Conservation (phyloP, 257 asterid genomes). For the Ajuga chamaepitys region DNA sequence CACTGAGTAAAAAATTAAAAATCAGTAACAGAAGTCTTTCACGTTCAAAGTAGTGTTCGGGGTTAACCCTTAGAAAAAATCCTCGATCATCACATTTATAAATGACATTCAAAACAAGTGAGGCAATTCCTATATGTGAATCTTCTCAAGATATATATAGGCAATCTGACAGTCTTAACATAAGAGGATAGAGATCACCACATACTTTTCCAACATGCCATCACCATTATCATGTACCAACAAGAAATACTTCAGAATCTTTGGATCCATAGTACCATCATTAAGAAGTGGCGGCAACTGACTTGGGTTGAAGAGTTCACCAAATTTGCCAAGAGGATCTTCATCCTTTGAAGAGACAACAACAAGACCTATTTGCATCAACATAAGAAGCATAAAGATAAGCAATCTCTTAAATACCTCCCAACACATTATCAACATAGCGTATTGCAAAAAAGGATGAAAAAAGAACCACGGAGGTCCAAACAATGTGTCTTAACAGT, state of each 20-base stretch:
- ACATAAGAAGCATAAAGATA: conserved; percentile 18
- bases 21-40: not conserved
- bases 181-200: conserved; percentile 10
- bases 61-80: too few species aligned
- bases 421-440: conserved; percentile 15
- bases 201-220: conserved; percentile 61
- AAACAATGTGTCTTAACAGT: not conserved
- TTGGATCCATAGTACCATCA: conserved; percentile 95
- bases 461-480: not conserved
- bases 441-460: not conserved
- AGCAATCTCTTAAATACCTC: conserved; percentile 16
- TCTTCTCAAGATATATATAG: not conserved
- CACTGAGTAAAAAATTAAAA: not conserved
- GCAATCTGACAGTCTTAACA: not conserved
- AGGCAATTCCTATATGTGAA: conserved; percentile 1
- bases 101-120: conserved; percentile 7
- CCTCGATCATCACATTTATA: not conserved
- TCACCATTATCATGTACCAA: conserved; percentile 77
- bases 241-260: conserved; percentile 79
- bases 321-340: conserved; percentile 70
- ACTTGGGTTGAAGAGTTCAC: conserved; percentile 71
- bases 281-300: conserved; percentile 82
- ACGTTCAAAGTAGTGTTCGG: not conserved
- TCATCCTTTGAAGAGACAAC: conserved; percentile 86
- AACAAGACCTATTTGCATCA: conserved; percentile 62